Base-by-base conservation (phyloP, 768 basidiomycete genomes). In the Leccinum subgranulosum region DNA sequence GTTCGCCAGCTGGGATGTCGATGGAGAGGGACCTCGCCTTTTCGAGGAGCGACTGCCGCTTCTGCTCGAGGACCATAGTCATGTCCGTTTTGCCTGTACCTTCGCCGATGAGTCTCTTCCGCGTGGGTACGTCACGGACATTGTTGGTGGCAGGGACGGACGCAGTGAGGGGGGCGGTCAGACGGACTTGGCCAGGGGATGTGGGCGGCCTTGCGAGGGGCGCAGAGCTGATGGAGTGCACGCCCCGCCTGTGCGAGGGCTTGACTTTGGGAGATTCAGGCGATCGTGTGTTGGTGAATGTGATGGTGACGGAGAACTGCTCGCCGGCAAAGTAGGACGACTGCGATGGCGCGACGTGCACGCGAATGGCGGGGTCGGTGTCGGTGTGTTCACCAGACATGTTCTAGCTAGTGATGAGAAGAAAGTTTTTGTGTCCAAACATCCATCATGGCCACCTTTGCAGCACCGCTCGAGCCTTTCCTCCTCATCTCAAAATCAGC, bases 271-370 rank as follows among this genome's bases (percentile, higher is more conserved):
- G 76, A 0, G 74, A 64, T 48, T 77, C 69, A 5, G 84, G 79
- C 0, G 85, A 78, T 27, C 84, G 84, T 4, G 85, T 87, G 69
- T 96, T 97, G 51, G 89, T 87, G 72, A 97, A 93, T 0, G 90
- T 88, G 62, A 98, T 85, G 4, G 85, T 88, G 12, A 91, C 92
- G 3, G 85, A 78, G 73, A 96, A 92, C 0, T 82, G 77, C 73
- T 98, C 95, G 56, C 95, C 95, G 0, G 95, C 92, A 70, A 95
- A 98, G 74, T 89, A 98, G 0, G 93, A 91, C 0, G 92, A 88
- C 60, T 94, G 89, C 0, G 89, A 80, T 2, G 95, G 95, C 0
- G 82, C 81, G 21, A 90, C 86, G 27, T 84, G 80, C 39, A 92
- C 84, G 36, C 87, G 84, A 5, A 92, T 79, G 45, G 79, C 78